Percentiles rank a stretch among this genome's conserved stretches.
Conservation (phyloP, 352 stramenopile species). For the Bremia lactucae region DNA sequence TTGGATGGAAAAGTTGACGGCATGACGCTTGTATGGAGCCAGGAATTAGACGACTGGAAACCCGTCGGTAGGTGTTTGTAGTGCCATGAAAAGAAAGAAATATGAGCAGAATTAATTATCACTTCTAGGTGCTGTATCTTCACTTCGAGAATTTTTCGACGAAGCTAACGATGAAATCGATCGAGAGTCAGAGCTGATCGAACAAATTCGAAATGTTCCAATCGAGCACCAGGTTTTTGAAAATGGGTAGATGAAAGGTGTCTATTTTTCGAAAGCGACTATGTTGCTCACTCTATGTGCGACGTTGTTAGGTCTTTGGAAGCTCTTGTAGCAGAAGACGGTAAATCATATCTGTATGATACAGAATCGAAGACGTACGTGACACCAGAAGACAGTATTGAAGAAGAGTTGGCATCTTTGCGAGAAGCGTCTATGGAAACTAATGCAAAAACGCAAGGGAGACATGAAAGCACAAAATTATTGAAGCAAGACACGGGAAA, state of each 20-base stretch:
- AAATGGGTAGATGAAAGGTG: slow-evolving; percentile 22
- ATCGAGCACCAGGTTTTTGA: slow-evolving; percentile 45
- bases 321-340: slow-evolving; percentile 50
- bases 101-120: not conserved
- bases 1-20: slow-evolving; percentile 55
- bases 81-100: not conserved
- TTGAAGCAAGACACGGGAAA: too few relatives aligned
- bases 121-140: slow-evolving; percentile 34
- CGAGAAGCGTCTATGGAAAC: slow-evolving; percentile 31
- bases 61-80: slow-evolving; percentile 32
- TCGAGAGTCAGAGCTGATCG: slow-evolving; percentile 36
- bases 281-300: not conserved
- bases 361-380: slow-evolving; percentile 51
- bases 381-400: slow-evolving; percentile 64
- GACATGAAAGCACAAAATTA: slow-evolving; percentile 36
- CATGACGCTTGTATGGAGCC: slow-evolving; percentile 60
- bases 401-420: slow-evolving; percentile 52
- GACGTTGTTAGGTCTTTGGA: slow-evolving; percentile 21
- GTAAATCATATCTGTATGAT: slow-evolving; percentile 64
- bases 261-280: not conserved
- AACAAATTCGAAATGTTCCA: slow-evolving; percentile 26
- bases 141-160: slow-evolving; percentile 58
- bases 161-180: slow-evolving; percentile 59
- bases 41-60: slow-evolving; percentile 40
- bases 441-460: slow-evolving; percentile 4